phyloP scores from a whole-genome alignment of 768 basidiomycete species.

The Tricholoma terreum region DNA sequence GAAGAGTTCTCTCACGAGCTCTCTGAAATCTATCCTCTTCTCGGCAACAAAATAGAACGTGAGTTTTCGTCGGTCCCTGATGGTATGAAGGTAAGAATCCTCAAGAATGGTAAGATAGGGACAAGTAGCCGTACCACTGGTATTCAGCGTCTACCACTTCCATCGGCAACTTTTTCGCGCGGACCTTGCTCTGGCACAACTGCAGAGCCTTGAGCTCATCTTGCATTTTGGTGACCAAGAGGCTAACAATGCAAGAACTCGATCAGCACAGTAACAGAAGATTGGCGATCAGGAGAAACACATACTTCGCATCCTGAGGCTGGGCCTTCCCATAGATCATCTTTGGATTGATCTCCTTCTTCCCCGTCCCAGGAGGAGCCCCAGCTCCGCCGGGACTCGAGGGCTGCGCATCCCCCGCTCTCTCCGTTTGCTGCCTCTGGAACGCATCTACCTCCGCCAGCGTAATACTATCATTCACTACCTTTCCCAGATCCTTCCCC shows the following conservation, averaged over 20 bases:
- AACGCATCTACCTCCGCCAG: constrained; percentile 88
- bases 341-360: constrained; percentile 97
- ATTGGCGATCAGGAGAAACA: constrained; percentile 12
- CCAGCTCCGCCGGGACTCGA: constrained; percentile 28
- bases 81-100: not conserved
- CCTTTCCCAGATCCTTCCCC: constrained; percentile 89
- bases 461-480: constrained; percentile 89
- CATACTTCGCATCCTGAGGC: constrained; percentile 73
- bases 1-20: constrained; percentile 93
- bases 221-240: constrained; percentile 76
- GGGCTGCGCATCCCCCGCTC: constrained; percentile 34
- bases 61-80: constrained; percentile 94
- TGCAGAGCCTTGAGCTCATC: constrained; percentile 93
- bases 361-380: constrained; percentile 33
- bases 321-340: constrained; percentile 90
- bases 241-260: constrained; percentile 37
- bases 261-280: not conserved
- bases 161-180: constrained; percentile 95
- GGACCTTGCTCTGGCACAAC: constrained; percentile 87
- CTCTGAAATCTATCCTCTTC: constrained; percentile 93
- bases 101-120: not conserved
- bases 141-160: constrained; percentile 98
- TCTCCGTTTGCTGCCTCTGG: constrained; percentile 75
- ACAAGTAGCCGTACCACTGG: constrained; percentile 69
- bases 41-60: constrained; percentile 98